Conservation (phyloP, 306 rosid species). For the Acacia melanoxylon region DNA sequence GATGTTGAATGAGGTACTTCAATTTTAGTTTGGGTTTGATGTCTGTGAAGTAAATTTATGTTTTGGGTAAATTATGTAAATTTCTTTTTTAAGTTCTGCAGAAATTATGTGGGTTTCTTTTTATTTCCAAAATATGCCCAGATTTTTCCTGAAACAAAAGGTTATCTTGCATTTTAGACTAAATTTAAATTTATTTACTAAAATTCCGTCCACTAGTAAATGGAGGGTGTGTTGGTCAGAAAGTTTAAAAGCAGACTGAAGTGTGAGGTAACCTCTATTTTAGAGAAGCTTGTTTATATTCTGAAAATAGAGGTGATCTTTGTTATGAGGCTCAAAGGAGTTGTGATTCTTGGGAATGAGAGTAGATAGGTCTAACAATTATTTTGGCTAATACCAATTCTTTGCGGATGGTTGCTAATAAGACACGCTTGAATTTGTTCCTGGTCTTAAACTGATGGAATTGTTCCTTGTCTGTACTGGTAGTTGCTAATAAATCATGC, state of each 20-base stretch:
- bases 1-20: slow-evolving; percentile 96
- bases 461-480: background rate
- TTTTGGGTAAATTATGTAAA: background rate
- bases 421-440: background rate
- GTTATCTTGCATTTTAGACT: background rate
- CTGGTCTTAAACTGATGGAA: background rate
- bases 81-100: background rate
- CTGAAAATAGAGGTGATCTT: background rate
- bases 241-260: background rate
- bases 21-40: slow-evolving; percentile 17
- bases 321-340: slow-evolving; percentile 9
- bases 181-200: background rate
- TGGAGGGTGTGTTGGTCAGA: background rate
- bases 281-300: background rate
- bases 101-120: background rate
- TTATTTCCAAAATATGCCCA: background rate
- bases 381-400: background rate
- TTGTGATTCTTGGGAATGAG: background rate
- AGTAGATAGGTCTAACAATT: background rate
- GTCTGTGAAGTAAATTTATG: background rate
- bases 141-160: background rate
- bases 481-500: background rate
- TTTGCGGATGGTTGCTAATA: background rate
- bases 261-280: background rate
- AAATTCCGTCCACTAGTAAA: background rate